Conservation (phyloP, 1,284 basidiomycete species). For the Tilletiopsis washingtonensis region DNA sequence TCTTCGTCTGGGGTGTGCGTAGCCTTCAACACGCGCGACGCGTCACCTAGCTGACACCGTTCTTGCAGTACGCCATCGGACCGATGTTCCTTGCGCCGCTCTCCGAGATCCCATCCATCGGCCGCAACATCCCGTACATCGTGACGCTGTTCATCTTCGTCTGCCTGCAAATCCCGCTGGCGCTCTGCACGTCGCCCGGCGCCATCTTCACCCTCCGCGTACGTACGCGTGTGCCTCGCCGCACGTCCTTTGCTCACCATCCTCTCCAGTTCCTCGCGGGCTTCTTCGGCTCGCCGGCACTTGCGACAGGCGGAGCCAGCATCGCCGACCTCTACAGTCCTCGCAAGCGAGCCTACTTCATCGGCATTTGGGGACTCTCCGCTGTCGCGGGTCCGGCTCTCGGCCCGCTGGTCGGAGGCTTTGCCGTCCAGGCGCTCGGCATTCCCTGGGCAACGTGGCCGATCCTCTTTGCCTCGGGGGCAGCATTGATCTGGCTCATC, state of each 20-base stretch:
- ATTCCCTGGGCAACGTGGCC: conserved; percentile 47
- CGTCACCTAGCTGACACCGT: too few relatives aligned
- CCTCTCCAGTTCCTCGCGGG: conserved; percentile 34
- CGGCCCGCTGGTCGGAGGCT: conserved; percentile 32
- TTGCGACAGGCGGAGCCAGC: conserved; percentile 34
- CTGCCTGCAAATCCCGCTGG: conserved; percentile 21
- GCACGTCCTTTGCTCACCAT: too few relatives aligned
- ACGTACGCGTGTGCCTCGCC: too few relatives aligned
- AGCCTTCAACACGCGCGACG: too few relatives aligned
- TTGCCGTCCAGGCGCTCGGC: conserved; percentile 15
- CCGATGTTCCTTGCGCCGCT: conserved; percentile 43
- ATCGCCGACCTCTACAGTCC: conserved; percentile 24
- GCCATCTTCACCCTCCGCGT: conserved; percentile 28
- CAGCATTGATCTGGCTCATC: conserved; percentile 24
- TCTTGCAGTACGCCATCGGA: conserved; percentile 28
- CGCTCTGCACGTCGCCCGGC: conserved; percentile 14
- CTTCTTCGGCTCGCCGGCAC: conserved; percentile 27
- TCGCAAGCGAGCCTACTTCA: conserved; percentile 10
- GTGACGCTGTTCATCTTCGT: conserved; percentile 25
- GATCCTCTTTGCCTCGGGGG: conserved; percentile 45
- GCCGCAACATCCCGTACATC: conserved; percentile 24
- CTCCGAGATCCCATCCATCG: conserved; percentile 44
- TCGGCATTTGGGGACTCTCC: conserved; percentile 20
- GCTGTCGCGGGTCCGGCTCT: conserved; percentile 26
- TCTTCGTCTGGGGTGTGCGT: conserved; percentile 31